Evolutionary conservation across 495 filamentous ascomycete species (phyloP).

Genomic region (Jackrogersella multiformis): DNA sequence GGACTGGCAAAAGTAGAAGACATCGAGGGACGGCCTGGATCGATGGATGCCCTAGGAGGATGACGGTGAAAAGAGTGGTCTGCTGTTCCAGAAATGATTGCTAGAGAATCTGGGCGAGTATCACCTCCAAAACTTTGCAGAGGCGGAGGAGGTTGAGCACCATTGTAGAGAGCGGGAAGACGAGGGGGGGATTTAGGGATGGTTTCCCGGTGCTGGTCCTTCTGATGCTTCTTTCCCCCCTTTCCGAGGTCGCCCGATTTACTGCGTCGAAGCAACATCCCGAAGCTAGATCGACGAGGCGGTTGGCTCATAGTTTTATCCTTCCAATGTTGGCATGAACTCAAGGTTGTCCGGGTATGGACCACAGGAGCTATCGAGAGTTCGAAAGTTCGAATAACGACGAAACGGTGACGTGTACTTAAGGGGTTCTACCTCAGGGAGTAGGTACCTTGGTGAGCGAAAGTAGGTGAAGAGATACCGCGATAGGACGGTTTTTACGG

Average conservation of each 20-base stretch:
- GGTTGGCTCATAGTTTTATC: conserved; percentile 55
- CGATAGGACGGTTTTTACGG: conserved; percentile 1
- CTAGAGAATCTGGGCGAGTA: conserved; percentile 69
- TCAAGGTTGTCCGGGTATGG: conserved; percentile 1
- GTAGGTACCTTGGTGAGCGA: conserved; percentile 16
- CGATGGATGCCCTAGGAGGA: conserved; percentile 42
- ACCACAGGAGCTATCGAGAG: conserved; percentile 10
- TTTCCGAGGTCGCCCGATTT: conserved; percentile 78
- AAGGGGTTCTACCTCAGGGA: conserved; percentile 4
- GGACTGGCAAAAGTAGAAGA: conserved; percentile 51
- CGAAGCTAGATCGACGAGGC: conserved; percentile 63
- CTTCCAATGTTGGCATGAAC: conserved; percentile 33
- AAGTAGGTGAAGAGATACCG: conserved; percentile 18
- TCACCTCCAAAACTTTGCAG: conserved; percentile 76
- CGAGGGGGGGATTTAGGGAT: conserved; percentile 77
- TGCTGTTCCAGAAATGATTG: conserved; percentile 66
- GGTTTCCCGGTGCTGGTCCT: conserved; percentile 70
- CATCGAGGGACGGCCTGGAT: conserved; percentile 55
- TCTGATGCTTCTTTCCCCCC: conserved; percentile 71
- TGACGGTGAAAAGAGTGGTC: conserved; percentile 50
- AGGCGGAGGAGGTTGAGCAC: conserved; percentile 68
- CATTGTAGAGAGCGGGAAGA: conserved; percentile 77
- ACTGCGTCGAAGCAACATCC: conserved; percentile 78
- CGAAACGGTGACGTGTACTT: conserved; percentile 22
- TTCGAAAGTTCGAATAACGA: conserved; percentile 20